Evolutionary conservation across 2,329 filamentous ascomycete species (phyloP).

Genomic region (Aureobasidium vineae): DNA sequence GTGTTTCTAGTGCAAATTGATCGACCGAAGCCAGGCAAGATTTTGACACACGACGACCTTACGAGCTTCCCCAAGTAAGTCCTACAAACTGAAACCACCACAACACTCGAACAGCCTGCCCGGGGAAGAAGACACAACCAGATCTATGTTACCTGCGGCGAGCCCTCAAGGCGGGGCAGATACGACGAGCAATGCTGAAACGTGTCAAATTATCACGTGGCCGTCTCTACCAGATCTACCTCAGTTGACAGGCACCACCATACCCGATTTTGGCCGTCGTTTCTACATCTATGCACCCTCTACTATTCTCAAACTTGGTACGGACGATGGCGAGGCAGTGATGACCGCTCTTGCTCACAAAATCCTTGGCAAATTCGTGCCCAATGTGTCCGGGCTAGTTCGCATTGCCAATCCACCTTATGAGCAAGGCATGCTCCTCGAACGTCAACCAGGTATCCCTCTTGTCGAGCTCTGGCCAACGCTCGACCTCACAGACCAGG

Average conservation of each 20-base stretch:
- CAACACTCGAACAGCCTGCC: neutral
- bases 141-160: neutral
- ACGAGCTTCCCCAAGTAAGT: conserved; percentile 7
- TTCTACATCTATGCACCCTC: too few species aligned
- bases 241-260: neutral
- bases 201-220: neutral
- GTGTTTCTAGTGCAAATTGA: conserved; percentile 6
- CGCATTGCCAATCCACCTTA: too few species aligned
- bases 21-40: conserved; percentile 3
- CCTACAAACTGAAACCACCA: neutral
- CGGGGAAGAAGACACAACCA: neutral
- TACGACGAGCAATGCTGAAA: neutral
- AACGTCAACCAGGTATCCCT: too few species aligned
- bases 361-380: too few species aligned
- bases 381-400: too few species aligned
- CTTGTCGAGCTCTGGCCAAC: too few species aligned
- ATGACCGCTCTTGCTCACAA: too few species aligned
- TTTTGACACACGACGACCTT: neutral
- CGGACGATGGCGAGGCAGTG: too few species aligned
- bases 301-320: too few species aligned
- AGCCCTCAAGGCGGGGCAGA: neutral
- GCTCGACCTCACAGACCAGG: too few species aligned
- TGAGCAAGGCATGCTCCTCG: too few species aligned
- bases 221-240: neutral
- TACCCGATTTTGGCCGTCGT: neutral